Evolutionary conservation across 1,284 basidiomycete species (phyloP).

Genomic region (Jaminaea rosea): DNA sequence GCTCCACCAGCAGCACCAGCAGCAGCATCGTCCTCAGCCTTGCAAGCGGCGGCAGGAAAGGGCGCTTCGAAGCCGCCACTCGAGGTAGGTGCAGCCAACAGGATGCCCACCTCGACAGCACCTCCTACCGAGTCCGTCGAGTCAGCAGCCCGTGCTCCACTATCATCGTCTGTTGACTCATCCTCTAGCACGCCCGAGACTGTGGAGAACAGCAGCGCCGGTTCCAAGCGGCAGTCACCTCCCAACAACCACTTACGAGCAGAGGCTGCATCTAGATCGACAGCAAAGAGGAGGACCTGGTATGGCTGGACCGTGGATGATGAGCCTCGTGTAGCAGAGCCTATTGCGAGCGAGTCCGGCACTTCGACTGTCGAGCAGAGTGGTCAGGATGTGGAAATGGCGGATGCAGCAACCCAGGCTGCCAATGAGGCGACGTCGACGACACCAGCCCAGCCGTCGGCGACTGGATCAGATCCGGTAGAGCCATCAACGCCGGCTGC

Average conservation of each 20-base stretch:
- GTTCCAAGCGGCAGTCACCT: not conserved
- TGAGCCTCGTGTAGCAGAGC: not conserved
- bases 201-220: not conserved
- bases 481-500: not conserved
- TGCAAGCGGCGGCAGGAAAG: no score
- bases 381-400: not conserved
- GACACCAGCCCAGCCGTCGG: no score
- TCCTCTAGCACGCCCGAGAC: no score
- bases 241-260: no score
- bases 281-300: conserved; percentile 7
- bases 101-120: no score
- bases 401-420: not conserved
- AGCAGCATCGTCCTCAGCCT: not conserved
- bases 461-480: no score
- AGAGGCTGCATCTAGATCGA: not conserved
- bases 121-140: not conserved
- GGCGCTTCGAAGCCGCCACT: no score
- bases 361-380: not conserved
- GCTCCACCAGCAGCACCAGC: not conserved
- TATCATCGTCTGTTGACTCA: no score
- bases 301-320: conserved; percentile 2
- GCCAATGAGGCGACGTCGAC: not conserved
- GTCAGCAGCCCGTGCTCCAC: no score
- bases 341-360: not conserved
- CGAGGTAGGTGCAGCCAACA: no score